Evolutionary conservation across 2,329 filamentous ascomycete genomes (phyloP).

Genomic region (Drechslerella stenobrocha): DNA sequence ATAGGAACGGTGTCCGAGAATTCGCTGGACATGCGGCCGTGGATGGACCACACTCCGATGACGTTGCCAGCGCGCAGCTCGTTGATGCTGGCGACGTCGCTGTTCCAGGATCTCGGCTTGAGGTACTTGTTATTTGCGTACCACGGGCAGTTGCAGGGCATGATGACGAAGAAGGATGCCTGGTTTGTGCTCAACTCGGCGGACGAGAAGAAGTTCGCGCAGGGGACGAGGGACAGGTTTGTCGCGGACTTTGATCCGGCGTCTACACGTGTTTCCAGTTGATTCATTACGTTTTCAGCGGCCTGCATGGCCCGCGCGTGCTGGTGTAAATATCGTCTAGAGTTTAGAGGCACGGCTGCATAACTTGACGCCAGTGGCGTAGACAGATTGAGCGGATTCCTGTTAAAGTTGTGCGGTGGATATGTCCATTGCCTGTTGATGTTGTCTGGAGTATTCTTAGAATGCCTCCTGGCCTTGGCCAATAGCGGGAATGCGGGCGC

Average conservation of each 20-base stretch:
- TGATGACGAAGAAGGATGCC: conserved; percentile 96
- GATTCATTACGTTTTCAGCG: not conserved
- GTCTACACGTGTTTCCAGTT: conserved; percentile 15
- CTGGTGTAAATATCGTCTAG: conserved; percentile 4
- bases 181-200: conserved; percentile 88
- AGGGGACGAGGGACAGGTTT: conserved; percentile 52
- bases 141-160: conserved; percentile 75
- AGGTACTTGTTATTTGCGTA: conserved; percentile 88
- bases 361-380: too few relatives aligned
- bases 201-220: conserved; percentile 60
- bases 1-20: conserved; percentile 34
- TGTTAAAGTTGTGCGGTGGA: too few relatives aligned
- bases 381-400: too few relatives aligned
- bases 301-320: not conserved
- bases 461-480: conserved; percentile 16
- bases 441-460: not conserved
- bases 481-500: too few relatives aligned
- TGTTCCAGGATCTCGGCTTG: conserved; percentile 93
- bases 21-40: conserved; percentile 80
- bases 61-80: conserved; percentile 76
- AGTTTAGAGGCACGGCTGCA: too few relatives aligned
- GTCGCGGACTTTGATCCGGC: conserved; percentile 15
- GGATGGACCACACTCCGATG: conserved; percentile 99
- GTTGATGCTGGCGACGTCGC: conserved; percentile 81
- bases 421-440: too few relatives aligned